Conservation (phyloP, 305 asterid genomes). For the Andrographis paniculata region DNA sequence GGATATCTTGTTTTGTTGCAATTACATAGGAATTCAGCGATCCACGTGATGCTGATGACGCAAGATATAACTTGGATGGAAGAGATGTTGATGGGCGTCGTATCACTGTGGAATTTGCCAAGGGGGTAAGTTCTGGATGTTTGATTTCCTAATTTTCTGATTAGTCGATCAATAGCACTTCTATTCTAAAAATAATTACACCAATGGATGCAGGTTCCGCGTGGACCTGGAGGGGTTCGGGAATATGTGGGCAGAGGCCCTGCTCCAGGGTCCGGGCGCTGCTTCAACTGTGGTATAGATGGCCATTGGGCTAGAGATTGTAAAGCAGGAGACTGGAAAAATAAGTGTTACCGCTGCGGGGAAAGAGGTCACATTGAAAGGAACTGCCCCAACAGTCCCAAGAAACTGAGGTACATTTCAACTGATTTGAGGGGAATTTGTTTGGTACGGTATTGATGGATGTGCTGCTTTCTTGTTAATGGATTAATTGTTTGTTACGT, state of each 20-base stretch:
- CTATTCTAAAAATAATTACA: neutral
- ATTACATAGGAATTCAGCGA: constrained; percentile 76
- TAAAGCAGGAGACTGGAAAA: constrained; percentile 99
- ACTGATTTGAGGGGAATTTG: neutral
- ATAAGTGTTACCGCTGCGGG: constrained; percentile 93
- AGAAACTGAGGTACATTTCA: constrained; percentile 53
- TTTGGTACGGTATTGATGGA: too few relatives aligned
- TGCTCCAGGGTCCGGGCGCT: constrained; percentile 98
- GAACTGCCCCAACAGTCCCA: constrained; percentile 89
- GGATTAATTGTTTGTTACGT: too few relatives aligned
- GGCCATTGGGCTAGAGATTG: constrained; percentile 99
- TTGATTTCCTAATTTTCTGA: too few relatives aligned
- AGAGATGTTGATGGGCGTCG: constrained; percentile 94
- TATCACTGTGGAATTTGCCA: constrained; percentile 81
- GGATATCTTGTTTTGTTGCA: constrained; percentile 18
- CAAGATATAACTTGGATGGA: constrained; percentile 73
- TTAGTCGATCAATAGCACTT: too few relatives aligned
- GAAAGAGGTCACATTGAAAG: constrained; percentile 95
- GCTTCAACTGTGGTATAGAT: constrained; percentile 95
- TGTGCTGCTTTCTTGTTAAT: too few relatives aligned
- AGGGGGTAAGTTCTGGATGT: constrained; percentile 90
- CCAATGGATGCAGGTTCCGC: constrained; percentile 56
- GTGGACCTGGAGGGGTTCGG: constrained; percentile 89
- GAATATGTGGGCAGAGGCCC: constrained; percentile 87
- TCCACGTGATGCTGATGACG: constrained; percentile 98